These are phyloP conservation scores for Moesziomyces sp. DNA, from an alignment of 1,284 basidiomycete species.

Conservation along the genomic window DNA sequence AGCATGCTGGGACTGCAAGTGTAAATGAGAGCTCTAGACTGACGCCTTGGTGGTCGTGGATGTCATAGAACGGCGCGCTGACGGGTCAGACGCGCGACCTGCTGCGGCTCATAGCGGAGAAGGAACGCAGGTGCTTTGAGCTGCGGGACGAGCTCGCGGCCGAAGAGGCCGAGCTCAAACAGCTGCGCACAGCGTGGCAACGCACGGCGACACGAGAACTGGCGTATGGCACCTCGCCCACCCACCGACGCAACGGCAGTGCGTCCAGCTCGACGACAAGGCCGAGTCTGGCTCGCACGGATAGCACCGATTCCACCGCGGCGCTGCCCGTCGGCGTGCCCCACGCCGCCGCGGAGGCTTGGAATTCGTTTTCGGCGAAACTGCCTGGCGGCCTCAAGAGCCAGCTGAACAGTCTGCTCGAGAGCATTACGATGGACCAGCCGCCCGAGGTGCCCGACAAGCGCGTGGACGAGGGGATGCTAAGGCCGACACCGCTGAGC, in stretches of 20 bases:
- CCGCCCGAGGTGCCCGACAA: slow-evolving; percentile 17
- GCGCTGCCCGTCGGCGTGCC: not conserved
- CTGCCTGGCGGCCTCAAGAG: slow-evolving; percentile 31
- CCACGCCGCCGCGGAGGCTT: slow-evolving; percentile 32
- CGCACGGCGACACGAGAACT: slow-evolving; percentile 22
- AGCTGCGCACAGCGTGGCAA: slow-evolving; percentile 31
- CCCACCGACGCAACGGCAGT: slow-evolving; percentile 13
- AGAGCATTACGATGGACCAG: slow-evolving; percentile 21
- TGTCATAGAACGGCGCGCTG: slow-evolving; percentile 1
- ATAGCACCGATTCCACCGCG: not conserved
- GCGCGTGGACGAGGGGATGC: not conserved
- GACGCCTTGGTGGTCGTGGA: not conserved
- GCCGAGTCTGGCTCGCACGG: not conserved
- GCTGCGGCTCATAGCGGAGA: slow-evolving; percentile 65
- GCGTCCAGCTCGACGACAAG: slow-evolving; percentile 4
- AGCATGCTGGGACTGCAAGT: slow-evolving; percentile 7
- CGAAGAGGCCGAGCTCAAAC: slow-evolving; percentile 18
- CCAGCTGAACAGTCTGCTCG: slow-evolving; percentile 35
- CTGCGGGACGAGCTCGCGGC: slow-evolving; percentile 57
- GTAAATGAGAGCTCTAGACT: not conserved
- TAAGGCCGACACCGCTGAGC: no score
- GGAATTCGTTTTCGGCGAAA: slow-evolving; percentile 25
- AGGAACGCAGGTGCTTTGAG: slow-evolving; percentile 67
- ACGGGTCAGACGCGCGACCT: slow-evolving; percentile 34
- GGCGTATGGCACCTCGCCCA: slow-evolving; percentile 10